phyloP scores from a whole-genome alignment of 306 rosid species.

The Prunus dulcis region DNA sequence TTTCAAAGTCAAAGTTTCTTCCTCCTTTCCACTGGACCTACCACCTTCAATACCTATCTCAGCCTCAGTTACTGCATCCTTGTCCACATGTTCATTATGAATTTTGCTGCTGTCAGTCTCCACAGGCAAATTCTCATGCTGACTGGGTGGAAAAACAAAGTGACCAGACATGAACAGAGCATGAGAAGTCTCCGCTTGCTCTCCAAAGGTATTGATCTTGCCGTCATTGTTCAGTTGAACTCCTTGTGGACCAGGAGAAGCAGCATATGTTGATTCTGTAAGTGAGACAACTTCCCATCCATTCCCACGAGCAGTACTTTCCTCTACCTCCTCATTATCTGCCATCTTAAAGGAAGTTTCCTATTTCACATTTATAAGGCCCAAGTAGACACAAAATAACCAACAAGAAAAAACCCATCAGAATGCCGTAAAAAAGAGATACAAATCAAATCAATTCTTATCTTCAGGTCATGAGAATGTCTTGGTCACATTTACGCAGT shows the following conservation, averaged over 20 bases:
- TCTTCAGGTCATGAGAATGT: neutral
- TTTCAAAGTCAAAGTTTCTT: slow-evolving; percentile 43
- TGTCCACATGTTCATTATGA: slow-evolving; percentile 40
- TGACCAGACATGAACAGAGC: slow-evolving; percentile 88
- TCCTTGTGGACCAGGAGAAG: slow-evolving; percentile 69
- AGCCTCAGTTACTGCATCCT: slow-evolving; percentile 44
- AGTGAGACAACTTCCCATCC: slow-evolving; percentile 99
- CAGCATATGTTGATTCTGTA: slow-evolving; percentile 88
- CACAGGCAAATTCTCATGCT: slow-evolving; percentile 83
- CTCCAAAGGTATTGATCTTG: slow-evolving; percentile 27
- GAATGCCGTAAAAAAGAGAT: neutral
- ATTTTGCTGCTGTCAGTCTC: slow-evolving; percentile 49
- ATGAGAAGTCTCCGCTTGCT: slow-evolving; percentile 68
- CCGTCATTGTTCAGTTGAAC: slow-evolving; percentile 52
- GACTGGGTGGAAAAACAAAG: slow-evolving; percentile 81
- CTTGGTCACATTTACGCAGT: neutral
- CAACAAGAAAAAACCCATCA: neutral
- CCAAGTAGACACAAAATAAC: neutral
- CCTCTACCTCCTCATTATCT: slow-evolving; percentile 64
- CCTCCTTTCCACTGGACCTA: slow-evolving; percentile 59
- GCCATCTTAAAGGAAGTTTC: slow-evolving; percentile 49
- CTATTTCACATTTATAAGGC: neutral
- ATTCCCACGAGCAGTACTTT: slow-evolving; percentile 64
- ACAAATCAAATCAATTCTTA: neutral
- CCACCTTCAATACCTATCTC: slow-evolving; percentile 40